These are phyloP conservation scores for Vararia minispora DNA, from an alignment of 768 basidiomycete genomes.

Conservation along the genomic window DNA sequence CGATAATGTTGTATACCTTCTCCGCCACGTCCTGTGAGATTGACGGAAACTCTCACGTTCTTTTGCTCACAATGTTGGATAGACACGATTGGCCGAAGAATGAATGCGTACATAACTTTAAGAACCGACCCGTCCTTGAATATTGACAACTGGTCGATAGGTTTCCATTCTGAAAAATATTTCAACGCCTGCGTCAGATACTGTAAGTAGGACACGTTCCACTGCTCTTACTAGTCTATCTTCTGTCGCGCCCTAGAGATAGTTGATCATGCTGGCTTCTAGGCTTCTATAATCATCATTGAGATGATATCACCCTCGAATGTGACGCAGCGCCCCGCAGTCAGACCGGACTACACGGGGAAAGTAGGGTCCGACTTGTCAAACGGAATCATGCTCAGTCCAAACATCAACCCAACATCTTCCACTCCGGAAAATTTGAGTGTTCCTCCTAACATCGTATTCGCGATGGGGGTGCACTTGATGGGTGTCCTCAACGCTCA, in stretches of 20 bases:
- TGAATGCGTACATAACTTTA: conserved; percentile 4
- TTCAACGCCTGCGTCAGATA: not conserved
- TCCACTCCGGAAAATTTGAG: conserved; percentile 8
- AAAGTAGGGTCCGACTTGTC: not conserved
- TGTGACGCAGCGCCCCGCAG: no score
- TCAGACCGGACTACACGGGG: not conserved
- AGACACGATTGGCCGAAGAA: conserved; percentile 14
- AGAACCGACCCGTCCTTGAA: not conserved
- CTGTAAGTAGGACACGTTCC: not conserved
- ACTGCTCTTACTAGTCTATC: not conserved
- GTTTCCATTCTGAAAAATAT: conserved; percentile 7
- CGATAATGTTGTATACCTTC: conserved; percentile 2
- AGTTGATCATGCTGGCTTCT: not conserved
- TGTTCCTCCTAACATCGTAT: conserved; percentile 3
- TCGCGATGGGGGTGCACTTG: conserved; percentile 10
- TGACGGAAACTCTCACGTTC: not conserved
- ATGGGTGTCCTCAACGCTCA: conserved; percentile 10
- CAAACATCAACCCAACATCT: conserved; percentile 2
- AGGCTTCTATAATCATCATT: conserved; percentile 1
- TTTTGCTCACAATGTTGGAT: not conserved
- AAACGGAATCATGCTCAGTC: not conserved
- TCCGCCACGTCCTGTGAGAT: conserved; percentile 5
- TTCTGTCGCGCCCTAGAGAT: not conserved
- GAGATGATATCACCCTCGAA: conserved; percentile 4
- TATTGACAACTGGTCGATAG: conserved; percentile 4